Conservation (phyloP, 2,329 filamentous ascomycete species). For the Boeremia exigua region DNA sequence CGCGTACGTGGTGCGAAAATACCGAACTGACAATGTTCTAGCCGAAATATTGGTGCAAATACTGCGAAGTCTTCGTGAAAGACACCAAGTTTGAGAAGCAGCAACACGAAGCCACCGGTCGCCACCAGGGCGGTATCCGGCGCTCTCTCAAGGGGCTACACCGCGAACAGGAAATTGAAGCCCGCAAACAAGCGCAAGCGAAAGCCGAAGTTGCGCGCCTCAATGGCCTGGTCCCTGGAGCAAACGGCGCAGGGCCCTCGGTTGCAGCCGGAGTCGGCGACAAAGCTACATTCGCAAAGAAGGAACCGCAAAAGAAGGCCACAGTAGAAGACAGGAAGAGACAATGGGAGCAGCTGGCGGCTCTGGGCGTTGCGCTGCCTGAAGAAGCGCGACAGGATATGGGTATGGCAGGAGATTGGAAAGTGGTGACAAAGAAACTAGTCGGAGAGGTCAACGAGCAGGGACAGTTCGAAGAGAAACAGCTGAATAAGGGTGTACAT, state of each 20-base stretch:
- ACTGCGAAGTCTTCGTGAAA: slow-evolving; percentile 87
- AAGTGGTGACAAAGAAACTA: slow-evolving; percentile 63
- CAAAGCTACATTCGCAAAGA: slow-evolving; percentile 36
- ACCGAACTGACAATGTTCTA: slow-evolving; percentile 35
- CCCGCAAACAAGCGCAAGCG: slow-evolving; percentile 81
- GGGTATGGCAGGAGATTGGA: slow-evolving; percentile 90
- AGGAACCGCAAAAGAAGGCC: slow-evolving; percentile 51
- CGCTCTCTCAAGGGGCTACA: slow-evolving; percentile 90
- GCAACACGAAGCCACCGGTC: slow-evolving; percentile 86
- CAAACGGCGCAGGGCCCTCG: slow-evolving; percentile 38
- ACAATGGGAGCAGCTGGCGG: slow-evolving; percentile 86
- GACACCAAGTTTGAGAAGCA: slow-evolving; percentile 89
- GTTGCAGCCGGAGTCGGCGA: slow-evolving; percentile 38
- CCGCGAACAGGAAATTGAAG: slow-evolving; percentile 78
- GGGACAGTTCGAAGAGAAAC: slow-evolving; percentile 52
- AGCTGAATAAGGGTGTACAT: slow-evolving; percentile 61
- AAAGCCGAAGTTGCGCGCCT: slow-evolving; percentile 85
- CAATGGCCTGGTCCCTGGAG: slow-evolving; percentile 72
- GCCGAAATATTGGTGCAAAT: slow-evolving; percentile 97
- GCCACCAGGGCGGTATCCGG: slow-evolving; percentile 85
- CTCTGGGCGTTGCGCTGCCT: slow-evolving; percentile 84
- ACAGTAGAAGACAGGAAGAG: slow-evolving; percentile 74
- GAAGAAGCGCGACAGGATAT: slow-evolving; percentile 78
- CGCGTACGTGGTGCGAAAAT: not conserved
- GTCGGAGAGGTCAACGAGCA: slow-evolving; percentile 52